phyloP scores from a whole-genome alignment of 2,329 filamentous ascomycete species.

The Fusarium protoensiforme region DNA sequence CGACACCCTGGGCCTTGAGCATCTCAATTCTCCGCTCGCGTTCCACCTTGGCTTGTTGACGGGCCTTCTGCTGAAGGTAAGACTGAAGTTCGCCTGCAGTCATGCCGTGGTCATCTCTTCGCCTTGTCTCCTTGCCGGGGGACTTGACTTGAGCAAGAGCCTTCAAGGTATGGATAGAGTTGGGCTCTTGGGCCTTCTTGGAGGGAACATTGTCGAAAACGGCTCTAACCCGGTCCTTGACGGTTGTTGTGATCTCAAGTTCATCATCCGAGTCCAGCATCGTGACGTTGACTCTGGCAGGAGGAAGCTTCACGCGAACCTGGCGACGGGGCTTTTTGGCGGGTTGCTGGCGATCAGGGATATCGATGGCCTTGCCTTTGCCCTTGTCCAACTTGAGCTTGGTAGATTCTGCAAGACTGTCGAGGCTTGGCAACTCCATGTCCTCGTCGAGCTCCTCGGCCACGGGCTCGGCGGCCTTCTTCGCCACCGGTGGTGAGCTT shows the following conservation, averaged over 20 bases:
- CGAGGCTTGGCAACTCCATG: slow-evolving; percentile 45
- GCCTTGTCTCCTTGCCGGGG: slow-evolving; percentile 63
- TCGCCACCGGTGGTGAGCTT: slow-evolving; percentile 69
- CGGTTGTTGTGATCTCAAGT: slow-evolving; percentile 68
- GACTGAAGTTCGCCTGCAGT: slow-evolving; percentile 76
- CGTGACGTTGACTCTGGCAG: slow-evolving; percentile 51
- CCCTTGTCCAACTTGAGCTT: slow-evolving; percentile 62
- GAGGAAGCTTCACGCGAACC: slow-evolving; percentile 62
- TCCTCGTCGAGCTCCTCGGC: slow-evolving; percentile 22
- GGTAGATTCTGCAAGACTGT: slow-evolving; percentile 48
- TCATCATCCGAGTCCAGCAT: slow-evolving; percentile 66
- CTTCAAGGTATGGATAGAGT: slow-evolving; percentile 75
- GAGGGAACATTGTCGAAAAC: slow-evolving; percentile 77
- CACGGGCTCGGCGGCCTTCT: slow-evolving; percentile 40
- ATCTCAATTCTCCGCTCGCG: slow-evolving; percentile 81
- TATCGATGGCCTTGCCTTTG: slow-evolving; percentile 65
- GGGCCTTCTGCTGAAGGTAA: slow-evolving; percentile 75
- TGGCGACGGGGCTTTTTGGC: slow-evolving; percentile 55
- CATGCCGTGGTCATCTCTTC: slow-evolving; percentile 65
- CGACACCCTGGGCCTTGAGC: slow-evolving; percentile 81
- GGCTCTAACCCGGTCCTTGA: slow-evolving; percentile 64
- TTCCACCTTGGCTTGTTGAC: slow-evolving; percentile 82
- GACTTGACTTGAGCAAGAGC: slow-evolving; percentile 79
- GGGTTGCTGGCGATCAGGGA: slow-evolving; percentile 34
- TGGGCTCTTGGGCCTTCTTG: slow-evolving; percentile 70